Evolutionary conservation across 768 basidiomycete genomes (phyloP).

Genomic region (Lactarius indigo): DNA sequence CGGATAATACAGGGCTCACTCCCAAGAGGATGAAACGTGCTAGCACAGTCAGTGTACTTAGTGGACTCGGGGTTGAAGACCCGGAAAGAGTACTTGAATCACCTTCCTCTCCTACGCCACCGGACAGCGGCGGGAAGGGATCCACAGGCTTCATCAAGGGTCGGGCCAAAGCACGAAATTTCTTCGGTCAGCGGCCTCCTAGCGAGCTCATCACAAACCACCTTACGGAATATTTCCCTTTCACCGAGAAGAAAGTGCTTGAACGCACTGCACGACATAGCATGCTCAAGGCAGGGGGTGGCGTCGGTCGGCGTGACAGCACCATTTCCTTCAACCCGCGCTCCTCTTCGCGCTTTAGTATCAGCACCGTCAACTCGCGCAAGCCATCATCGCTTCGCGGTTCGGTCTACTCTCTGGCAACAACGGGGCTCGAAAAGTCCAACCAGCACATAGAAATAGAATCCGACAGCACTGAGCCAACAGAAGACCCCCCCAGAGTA

Average conservation of each 20-base stretch:
- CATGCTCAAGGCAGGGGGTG: slow-evolving; percentile 64
- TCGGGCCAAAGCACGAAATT: slow-evolving; percentile 81
- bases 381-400: slow-evolving; percentile 42
- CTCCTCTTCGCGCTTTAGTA: slow-evolving; percentile 57
- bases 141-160: slow-evolving; percentile 35
- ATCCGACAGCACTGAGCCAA: slow-evolving; percentile 28
- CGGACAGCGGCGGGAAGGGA: slow-evolving; percentile 36
- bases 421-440: slow-evolving; percentile 32
- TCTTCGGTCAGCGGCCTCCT: slow-evolving; percentile 97
- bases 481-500: slow-evolving; percentile 59
- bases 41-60: slow-evolving; percentile 91
- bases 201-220: slow-evolving; percentile 96
- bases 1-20: slow-evolving; percentile 8
- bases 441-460: slow-evolving; percentile 10
- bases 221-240: slow-evolving; percentile 92
- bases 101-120: slow-evolving; percentile 47
- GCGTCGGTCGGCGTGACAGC: slow-evolving; percentile 46
- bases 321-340: slow-evolving; percentile 45
- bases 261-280: slow-evolving; percentile 86
- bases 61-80: slow-evolving; percentile 85
- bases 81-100: slow-evolving; percentile 62
- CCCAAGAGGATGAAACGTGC: slow-evolving; percentile 78
- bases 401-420: slow-evolving; percentile 43
- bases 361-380: slow-evolving; percentile 48
- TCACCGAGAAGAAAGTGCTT: slow-evolving; percentile 86